A percentile compares a stretch with the other conserved stretches of the same genome.
Evolutionary conservation across 176 grass and related monocot genomes (phyloP).

Genomic region (Elaeis guineensis): DNA sequence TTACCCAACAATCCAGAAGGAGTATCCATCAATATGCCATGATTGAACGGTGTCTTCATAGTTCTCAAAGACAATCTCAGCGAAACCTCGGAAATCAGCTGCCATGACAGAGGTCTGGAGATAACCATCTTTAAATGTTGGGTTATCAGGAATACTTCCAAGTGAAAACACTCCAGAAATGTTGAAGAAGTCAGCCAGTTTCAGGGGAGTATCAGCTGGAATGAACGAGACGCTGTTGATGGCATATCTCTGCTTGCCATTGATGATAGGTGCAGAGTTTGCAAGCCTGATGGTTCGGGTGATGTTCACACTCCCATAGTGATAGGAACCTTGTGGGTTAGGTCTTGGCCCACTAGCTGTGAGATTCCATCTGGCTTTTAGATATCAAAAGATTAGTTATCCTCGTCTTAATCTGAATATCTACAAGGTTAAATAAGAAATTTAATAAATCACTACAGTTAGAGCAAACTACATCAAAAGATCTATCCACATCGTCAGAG

Average conservation of each 20-base stretch:
- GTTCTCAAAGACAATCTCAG: conserved; percentile 86
- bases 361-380: conserved; percentile 61
- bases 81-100: conserved; percentile 55
- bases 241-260: conserved; percentile 75
- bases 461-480: too few species aligned
- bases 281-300: conserved; percentile 60
- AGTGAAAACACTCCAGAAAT: conserved; percentile 61
- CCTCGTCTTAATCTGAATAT: too few species aligned
- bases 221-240: conserved; percentile 68
- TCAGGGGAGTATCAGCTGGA: conserved; percentile 64
- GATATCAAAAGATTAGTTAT: too few species aligned
- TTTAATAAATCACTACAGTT: too few species aligned
- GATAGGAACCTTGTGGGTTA: conserved; percentile 88
- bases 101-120: conserved; percentile 70
- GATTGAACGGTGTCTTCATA: conserved; percentile 64
- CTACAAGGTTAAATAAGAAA: too few species aligned
- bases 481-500: too few species aligned
- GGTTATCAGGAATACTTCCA: conserved; percentile 51
- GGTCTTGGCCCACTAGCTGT: conserved; percentile 86
- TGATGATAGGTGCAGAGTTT: conserved; percentile 58
- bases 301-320: conserved; percentile 55
- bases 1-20: conserved; percentile 90
- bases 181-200: conserved; percentile 90
- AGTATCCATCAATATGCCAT: conserved; percentile 84
- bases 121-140: conserved; percentile 28